These are phyloP conservation scores for apple (Malus domestica) DNA, from an alignment of 306 rosid genomes.

Conservation along the genomic window DNA sequence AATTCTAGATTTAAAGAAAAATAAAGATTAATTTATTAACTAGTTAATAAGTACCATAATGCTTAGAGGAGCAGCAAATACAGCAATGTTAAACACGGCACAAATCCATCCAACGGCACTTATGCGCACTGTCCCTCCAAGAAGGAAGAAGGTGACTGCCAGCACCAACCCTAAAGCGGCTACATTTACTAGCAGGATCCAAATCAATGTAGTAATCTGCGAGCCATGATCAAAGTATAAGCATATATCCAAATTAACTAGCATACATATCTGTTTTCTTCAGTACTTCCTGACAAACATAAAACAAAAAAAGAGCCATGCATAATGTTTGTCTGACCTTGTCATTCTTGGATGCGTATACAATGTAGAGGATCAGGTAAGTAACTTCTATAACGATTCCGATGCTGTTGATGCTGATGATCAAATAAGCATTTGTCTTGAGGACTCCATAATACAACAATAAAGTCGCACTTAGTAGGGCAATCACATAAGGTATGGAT, in stretches of 20 bases:
- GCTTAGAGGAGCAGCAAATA: constrained; percentile 68
- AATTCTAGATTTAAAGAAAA: not conserved
- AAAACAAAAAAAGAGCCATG: not conserved
- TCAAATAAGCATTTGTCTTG: constrained; percentile 45
- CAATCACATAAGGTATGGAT: constrained; percentile 57
- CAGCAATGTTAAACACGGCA: constrained; percentile 55
- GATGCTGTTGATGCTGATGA: constrained; percentile 48
- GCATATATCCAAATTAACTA: not conserved
- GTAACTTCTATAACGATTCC: constrained; percentile 45
- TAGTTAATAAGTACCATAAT: constrained; percentile 38
- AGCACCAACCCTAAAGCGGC: constrained; percentile 33
- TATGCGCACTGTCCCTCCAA: constrained; percentile 24
- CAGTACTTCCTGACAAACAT: not conserved
- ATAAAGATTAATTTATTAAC: not conserved
- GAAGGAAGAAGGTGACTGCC: constrained; percentile 17
- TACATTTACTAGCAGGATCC: constrained; percentile 27
- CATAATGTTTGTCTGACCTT: constrained; percentile 26
- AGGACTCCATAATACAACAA: constrained; percentile 53
- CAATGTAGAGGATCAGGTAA: constrained; percentile 34
- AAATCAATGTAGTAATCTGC: constrained; percentile 36
- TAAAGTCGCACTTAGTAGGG: constrained; percentile 54
- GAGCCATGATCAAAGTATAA: not conserved
- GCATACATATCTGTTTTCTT: not conserved
- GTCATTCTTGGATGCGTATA: constrained; percentile 41
- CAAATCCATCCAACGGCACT: constrained; percentile 49